These are phyloP conservation scores for Bjerkandera adusta DNA, from an alignment of 1,284 basidiomycete species.

Conservation along the genomic window DNA sequence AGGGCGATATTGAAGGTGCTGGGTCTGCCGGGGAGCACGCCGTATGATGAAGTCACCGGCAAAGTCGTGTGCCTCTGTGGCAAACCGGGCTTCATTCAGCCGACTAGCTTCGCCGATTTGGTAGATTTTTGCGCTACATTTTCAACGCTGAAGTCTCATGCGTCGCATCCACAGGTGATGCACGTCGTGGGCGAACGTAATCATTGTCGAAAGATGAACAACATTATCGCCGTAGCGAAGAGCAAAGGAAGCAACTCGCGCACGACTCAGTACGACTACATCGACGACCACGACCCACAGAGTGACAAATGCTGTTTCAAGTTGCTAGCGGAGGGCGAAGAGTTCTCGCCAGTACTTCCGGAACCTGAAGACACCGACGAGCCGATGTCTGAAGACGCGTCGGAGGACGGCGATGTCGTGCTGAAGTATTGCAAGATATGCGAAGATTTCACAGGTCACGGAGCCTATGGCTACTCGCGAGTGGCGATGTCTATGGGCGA, in stretches of 20 bases:
- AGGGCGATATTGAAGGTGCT: too few relatives aligned
- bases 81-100: constrained; percentile 6
- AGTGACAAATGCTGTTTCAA: not conserved
- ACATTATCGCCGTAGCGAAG: not conserved
- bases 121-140: not conserved
- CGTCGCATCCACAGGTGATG: too few relatives aligned
- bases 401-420: too few relatives aligned
- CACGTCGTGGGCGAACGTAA: too few relatives aligned
- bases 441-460: too few relatives aligned
- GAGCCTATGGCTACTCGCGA: too few relatives aligned
- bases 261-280: not conserved
- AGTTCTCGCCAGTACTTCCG: too few relatives aligned
- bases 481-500: too few relatives aligned
- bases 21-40: not conserved
- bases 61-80: constrained; percentile 5
- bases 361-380: too few relatives aligned
- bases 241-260: not conserved
- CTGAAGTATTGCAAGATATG: too few relatives aligned
- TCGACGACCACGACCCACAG: not conserved
- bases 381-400: too few relatives aligned
- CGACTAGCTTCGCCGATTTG: constrained; percentile 2
- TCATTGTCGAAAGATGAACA: not conserved
- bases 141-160: not conserved
- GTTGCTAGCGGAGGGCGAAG: not conserved
- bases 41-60: constrained; percentile 1